Evolutionary conservation across 805 yeast species (phyloP), one percentile per base, ranked within the genome.

Genomic region (Helenozyma baotianmanensis): DNA sequence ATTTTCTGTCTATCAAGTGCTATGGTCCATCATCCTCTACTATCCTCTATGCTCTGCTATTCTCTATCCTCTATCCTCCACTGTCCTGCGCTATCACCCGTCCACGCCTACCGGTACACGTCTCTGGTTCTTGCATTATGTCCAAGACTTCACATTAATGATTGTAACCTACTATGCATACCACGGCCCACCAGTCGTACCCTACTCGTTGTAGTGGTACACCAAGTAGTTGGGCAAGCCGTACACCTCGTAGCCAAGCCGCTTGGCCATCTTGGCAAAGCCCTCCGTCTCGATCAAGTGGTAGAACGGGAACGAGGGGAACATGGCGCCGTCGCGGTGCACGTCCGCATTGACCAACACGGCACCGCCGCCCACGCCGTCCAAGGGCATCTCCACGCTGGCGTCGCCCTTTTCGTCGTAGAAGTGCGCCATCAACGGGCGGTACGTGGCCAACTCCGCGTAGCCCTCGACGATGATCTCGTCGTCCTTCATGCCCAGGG

Each of bases 291-390:
- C 98, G 43, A 92, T 88, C 58, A 92, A 72, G 58, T 92, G 95
- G 58, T 90, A 89, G 70, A 92, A 92, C 39, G 98, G 92, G 76
- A 92, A 92, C 30, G 94, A 85, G 12, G 99, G 98, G 76, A 92
- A 92, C 97, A 92, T 90, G 35, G 97, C 97, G 32, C 99, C 99
- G 59, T 92, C 98, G 57, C 98, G 75, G 62, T 92, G 99, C 33
- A 92, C 99, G 47, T 89, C 97, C 9, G 97, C 95, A 55, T 90
- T 87, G 19, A 92, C 99, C 62, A 92, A 58, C 21, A 95, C 80
- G 26, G 97, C 95, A 14, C 97, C 95, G 42, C 97, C 97, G 33
- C 98, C 98, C 37, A 92, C 97, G 56, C 99, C 98, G 58, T 92
- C 97, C 39, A 92, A 70, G 28, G 75, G 76, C 84, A 92, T 82